phyloP scores from a whole-genome alignment of 2,329 filamentous ascomycete genomes.

The Calonectria henricotiae region DNA sequence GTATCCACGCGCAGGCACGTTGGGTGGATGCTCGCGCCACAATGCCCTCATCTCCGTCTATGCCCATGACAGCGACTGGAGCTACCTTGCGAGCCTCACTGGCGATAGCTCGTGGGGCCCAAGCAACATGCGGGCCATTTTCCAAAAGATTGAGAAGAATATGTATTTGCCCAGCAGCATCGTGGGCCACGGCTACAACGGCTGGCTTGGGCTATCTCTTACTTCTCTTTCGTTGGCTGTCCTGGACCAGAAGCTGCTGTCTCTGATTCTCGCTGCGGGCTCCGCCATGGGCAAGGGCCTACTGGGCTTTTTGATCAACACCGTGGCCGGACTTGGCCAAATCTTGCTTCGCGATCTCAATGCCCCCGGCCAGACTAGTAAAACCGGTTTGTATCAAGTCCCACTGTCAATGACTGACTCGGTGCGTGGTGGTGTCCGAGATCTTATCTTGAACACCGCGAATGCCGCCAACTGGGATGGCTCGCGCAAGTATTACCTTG shows the following conservation, averaged over 20 bases:
- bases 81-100: conserved; percentile 69
- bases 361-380: conserved; percentile 7
- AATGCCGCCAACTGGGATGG: conserved; percentile 60
- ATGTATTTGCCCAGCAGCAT: conserved; percentile 63
- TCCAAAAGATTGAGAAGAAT: conserved; percentile 69
- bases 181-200: conserved; percentile 71
- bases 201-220: conserved; percentile 70
- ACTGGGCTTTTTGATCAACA: conserved; percentile 6
- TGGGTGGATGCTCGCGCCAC: conserved; percentile 72
- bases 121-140: conserved; percentile 73
- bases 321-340: conserved; percentile 1
- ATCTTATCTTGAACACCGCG: conserved; percentile 62
- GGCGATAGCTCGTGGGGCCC: conserved; percentile 71
- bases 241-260: conserved; percentile 69
- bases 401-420: conserved; percentile 63
- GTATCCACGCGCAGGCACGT: conserved; percentile 65
- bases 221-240: conserved; percentile 69
- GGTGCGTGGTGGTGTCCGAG: conserved; percentile 65
- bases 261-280: conserved; percentile 51
- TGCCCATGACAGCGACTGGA: conserved; percentile 74
- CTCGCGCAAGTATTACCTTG: conserved; percentile 70
- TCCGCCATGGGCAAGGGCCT: conserved; percentile 53
- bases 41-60: conserved; percentile 74
- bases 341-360: conserved; percentile 14
- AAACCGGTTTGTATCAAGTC: conserved; percentile 61